These are phyloP conservation scores for Paraphoma chrysanthemicola DNA, from an alignment of 2,329 filamentous ascomycete species.

Conservation along the genomic window DNA sequence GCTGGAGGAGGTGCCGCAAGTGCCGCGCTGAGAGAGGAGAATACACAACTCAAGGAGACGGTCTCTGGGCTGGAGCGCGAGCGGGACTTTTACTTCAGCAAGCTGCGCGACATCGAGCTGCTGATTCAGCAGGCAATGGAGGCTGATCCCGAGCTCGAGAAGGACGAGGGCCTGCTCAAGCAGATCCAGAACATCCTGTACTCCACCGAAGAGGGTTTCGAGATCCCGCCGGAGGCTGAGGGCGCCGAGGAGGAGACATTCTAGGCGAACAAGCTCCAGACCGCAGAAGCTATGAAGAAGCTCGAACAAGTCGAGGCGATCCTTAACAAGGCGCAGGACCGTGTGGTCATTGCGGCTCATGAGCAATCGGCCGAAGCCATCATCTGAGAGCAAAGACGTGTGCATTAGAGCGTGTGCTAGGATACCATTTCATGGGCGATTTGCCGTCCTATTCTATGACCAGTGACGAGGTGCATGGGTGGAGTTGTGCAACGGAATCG, in stretches of 20 bases:
- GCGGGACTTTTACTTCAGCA: constrained; percentile 99
- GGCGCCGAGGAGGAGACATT: constrained; percentile 74
- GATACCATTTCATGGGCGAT: constrained; percentile 38
- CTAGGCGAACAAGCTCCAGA: constrained; percentile 18
- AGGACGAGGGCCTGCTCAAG: constrained; percentile 92
- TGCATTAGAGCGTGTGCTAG: constrained; percentile 42
- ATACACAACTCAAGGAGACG: constrained; percentile 88
- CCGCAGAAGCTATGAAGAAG: constrained; percentile 2
- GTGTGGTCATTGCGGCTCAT: constrained; percentile 36
- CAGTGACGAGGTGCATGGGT: constrained; percentile 24
- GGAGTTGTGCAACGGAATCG: neutral
- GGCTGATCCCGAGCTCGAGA: constrained; percentile 89
- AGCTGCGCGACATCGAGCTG: constrained; percentile 95
- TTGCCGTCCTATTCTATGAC: constrained; percentile 23
- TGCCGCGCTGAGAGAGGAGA: constrained; percentile 82
- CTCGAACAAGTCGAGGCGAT: constrained; percentile 9
- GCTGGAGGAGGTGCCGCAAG: constrained; percentile 63
- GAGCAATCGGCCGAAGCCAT: constrained; percentile 53
- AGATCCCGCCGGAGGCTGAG: constrained; percentile 83
- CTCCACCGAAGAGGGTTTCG: constrained; percentile 85
- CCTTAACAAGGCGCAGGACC: constrained; percentile 8
- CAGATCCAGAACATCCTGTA: constrained; percentile 97
- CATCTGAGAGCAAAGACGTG: constrained; percentile 22
- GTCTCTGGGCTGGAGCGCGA: constrained; percentile 95
- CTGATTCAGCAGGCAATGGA: constrained; percentile 93